These are phyloP conservation scores for Aspergillus felis DNA, from an alignment of 2,329 filamentous ascomycete species.

Conservation along the genomic window DNA sequence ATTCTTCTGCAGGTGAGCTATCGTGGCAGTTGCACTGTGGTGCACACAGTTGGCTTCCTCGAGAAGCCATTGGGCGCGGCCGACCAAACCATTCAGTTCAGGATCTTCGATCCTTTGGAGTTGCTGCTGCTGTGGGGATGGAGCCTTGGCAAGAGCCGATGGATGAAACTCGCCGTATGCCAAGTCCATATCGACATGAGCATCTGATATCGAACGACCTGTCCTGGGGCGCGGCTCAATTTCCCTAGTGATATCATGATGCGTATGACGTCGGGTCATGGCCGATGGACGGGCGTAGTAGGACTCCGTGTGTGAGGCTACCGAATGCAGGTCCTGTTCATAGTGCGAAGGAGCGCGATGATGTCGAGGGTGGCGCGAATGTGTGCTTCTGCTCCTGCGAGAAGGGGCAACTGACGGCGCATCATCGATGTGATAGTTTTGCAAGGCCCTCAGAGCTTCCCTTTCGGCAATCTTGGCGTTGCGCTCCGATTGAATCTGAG, in stretches of 20 bases:
- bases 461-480: slow-evolving; percentile 56
- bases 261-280: slow-evolving; percentile 37
- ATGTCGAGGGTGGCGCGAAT: slow-evolving; percentile 26
- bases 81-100: slow-evolving; percentile 65
- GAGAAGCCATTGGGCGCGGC: slow-evolving; percentile 70
- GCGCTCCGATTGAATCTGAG: slow-evolving; percentile 69
- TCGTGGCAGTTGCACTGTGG: slow-evolving; percentile 76
- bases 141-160: slow-evolving; percentile 43
- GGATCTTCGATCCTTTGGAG: slow-evolving; percentile 48
- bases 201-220: slow-evolving; percentile 29
- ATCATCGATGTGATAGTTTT: slow-evolving; percentile 49
- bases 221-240: slow-evolving; percentile 20
- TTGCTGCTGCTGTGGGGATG: slow-evolving; percentile 8
- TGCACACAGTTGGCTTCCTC: slow-evolving; percentile 87
- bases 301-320: slow-evolving; percentile 16
- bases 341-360: slow-evolving; percentile 12
- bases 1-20: slow-evolving; percentile 73
- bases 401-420: slow-evolving; percentile 42
- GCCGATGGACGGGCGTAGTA: slow-evolving; percentile 18
- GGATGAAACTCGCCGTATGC: slow-evolving; percentile 83
- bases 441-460: slow-evolving; percentile 56
- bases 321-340: slow-evolving; percentile 30
- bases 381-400: slow-evolving; percentile 35
- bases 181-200: slow-evolving; percentile 76
- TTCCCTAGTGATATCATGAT: slow-evolving; percentile 30